Percentiles rank a stretch among this genome's conserved stretches.
phyloP scores from a whole-genome alignment of 352 stramenopile species.

The Albugo laibachii region DNA sequence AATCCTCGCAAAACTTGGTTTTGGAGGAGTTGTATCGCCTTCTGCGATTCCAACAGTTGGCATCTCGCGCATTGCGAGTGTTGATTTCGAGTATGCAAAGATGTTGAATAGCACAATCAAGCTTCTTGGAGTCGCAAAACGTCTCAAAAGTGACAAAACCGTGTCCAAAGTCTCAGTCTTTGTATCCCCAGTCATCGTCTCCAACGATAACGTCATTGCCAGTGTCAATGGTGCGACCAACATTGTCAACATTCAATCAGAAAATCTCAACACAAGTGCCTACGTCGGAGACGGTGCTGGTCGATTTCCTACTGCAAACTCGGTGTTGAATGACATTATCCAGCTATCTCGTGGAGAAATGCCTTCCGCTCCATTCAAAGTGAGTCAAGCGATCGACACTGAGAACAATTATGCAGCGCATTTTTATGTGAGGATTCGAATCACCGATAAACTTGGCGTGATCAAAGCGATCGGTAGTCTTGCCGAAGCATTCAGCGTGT shows the following conservation, averaged over 20 bases:
- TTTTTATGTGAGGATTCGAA: constrained; percentile 92
- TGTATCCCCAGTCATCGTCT: constrained; percentile 87
- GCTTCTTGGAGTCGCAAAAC: constrained; percentile 78
- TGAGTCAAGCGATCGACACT: constrained; percentile 26
- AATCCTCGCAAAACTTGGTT: constrained; percentile 88
- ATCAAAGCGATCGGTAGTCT: constrained; percentile 87
- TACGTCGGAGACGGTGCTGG: constrained; percentile 88
- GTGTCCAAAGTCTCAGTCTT: constrained; percentile 78
- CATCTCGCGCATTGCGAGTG: constrained; percentile 80
- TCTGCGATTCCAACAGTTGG: constrained; percentile 81
- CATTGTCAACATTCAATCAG: constrained; percentile 76
- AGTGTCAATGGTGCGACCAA: constrained; percentile 79
- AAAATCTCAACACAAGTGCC: constrained; percentile 79
- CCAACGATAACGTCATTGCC: constrained; percentile 77
- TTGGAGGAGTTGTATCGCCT: constrained; percentile 78
- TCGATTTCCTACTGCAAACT: constrained; percentile 91
- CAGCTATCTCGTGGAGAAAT: constrained; percentile 78
- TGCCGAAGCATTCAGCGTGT: constrained; percentile 87
- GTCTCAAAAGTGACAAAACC: constrained; percentile 51
- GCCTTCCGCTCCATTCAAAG: constrained; percentile 75
- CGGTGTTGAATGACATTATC: constrained; percentile 89
- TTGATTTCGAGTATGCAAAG: constrained; percentile 94
- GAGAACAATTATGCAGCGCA: constrained; percentile 82
- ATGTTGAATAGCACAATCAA: constrained; percentile 93
- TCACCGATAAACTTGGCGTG: constrained; percentile 86